Evolutionary conservation across 768 basidiomycete genomes (phyloP), one percentile per base, ranked within the genome.

Genomic region (Leccinum variicolor): DNA sequence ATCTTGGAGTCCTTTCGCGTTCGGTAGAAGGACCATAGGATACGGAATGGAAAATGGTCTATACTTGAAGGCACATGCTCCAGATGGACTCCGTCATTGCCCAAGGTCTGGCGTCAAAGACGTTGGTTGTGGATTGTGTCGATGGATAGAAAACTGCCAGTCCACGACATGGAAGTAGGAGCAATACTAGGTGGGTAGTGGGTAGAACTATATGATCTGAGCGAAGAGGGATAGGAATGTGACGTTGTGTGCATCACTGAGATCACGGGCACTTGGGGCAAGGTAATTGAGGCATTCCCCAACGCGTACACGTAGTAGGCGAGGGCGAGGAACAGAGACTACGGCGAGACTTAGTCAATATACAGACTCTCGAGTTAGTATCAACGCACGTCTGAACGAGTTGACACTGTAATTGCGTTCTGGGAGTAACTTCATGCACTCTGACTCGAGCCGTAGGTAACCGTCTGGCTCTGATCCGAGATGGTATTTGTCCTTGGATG

Each of bases 241-340:
- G 83, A 51, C 74, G 23, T 23, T 77, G 59, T 80, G 79, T n/a
- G 81, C 73, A 61, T 85, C 81, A 13, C 78, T 23, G 23, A 58
- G 28, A 87, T 71, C 52, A 83, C 77, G 10, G 81, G 79, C 6
- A 89, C 80, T 63, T 79, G 23, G 76, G 23, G 70, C 67, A 3
- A 92, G 77, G 62, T 87, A 77, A 3, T 74, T 62, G 15, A 95
- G 73, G 56, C 89, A 92, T 55, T 84, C 81, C 86, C 84, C 7
- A 92, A 72, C 0, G 92, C 90, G 70, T 90, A 92, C 4, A 86
- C 84, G 65, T 89, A 89, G 70, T 92, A 92, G n/a, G n/a, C n/a
- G n/a, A n/a, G n/a, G n/a, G n/a, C n/a, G n/a, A n/a, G n/a, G n/a
- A n/a, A n/a, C n/a, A n/a, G n/a, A n/a, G n/a, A n/a, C n/a, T n/a